Evolutionary conservation across 345 rosid genomes (phyloP), one percentile per base, ranked within the genome.

Genomic region (Salix koriyanagi): DNA sequence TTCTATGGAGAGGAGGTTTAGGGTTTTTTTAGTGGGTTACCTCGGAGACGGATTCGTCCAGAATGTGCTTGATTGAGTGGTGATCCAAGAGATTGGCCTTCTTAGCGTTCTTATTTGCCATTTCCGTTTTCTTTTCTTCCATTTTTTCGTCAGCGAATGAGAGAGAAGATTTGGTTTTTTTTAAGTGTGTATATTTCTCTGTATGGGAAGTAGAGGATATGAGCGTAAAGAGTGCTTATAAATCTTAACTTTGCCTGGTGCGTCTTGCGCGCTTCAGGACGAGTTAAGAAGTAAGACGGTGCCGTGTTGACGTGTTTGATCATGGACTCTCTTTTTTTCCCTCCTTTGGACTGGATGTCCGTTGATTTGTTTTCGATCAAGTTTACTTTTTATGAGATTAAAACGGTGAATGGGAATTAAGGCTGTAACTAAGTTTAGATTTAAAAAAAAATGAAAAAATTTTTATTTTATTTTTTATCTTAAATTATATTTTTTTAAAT

Each of bases 71-170:
- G 89, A 96, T 89, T 44, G 98, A 92, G 88, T 92, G 80, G 83
- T 94, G 99, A 86, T 96, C 99, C 66, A 94, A 77, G 36, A 96
- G 93, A 86, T 94, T 96, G 50, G 94, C 88, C 83, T 94, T 94
- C 91, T 90, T 96, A 30, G 87, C 88, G 77, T 73, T 88, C 75
- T 91, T 90, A 82, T 56, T 86, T 37, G 84, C 84, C 77, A 77
- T 81, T 76, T 89, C 98, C 37, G 80, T 36, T 71, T 87, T 86
- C 77, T 87, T 87, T 60, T 88, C 92, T 78, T 86, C 87, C 96
- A 90, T 83, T 68, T 76, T 18, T 46, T 14, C 46, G 25, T 37
- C 19, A 5, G 67, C 23, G n/a, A 56, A 11, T 6, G 30, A 28
- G 21, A 58, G n/a, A n/a, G 50, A 26, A 0, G 6, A 19, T n/a